Evolutionary conservation across 768 basidiomycete genomes (phyloP).

Genomic region (Lentinus brumalis): DNA sequence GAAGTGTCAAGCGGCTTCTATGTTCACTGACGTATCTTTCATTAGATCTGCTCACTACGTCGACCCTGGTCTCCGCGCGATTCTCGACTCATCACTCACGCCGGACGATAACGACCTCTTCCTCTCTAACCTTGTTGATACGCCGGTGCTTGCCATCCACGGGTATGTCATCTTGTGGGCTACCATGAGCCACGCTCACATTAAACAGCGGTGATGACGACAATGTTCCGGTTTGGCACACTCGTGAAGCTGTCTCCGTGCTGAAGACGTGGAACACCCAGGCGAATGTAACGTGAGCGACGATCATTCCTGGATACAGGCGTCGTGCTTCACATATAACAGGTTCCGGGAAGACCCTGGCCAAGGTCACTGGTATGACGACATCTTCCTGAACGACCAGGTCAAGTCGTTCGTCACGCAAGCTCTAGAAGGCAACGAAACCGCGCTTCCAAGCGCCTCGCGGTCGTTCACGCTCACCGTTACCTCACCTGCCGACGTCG

Average conservation of each 20-base stretch:
- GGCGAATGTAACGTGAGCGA: conserved; percentile 54
- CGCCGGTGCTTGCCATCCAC: conserved; percentile 74
- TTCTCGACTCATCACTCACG: conserved; percentile 74
- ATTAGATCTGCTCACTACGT: conserved; percentile 70
- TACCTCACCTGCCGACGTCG: conserved; percentile 66
- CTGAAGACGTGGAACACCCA: conserved; percentile 58
- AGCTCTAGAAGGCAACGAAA: conserved; percentile 8
- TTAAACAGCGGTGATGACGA: conserved; percentile 66
- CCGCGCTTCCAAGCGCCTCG: conserved; percentile 8
- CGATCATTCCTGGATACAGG: neutral
- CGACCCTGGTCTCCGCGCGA: conserved; percentile 71
- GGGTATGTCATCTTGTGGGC: conserved; percentile 52
- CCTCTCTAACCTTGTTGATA: conserved; percentile 72
- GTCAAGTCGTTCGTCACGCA: conserved; percentile 60
- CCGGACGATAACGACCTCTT: conserved; percentile 90
- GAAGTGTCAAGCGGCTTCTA: neutral
- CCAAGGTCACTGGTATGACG: conserved; percentile 70
- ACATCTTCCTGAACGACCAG: conserved; percentile 53
- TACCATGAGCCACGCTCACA: neutral
- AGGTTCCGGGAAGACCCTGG: conserved; percentile 67
- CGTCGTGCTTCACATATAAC: neutral
- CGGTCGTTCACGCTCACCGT: conserved; percentile 71
- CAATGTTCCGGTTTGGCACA: conserved; percentile 89
- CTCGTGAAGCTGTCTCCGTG: conserved; percentile 62
- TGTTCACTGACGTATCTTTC: neutral